Conservation (phyloP, 805 yeast species). For the Kuraishia borneana region DNA sequence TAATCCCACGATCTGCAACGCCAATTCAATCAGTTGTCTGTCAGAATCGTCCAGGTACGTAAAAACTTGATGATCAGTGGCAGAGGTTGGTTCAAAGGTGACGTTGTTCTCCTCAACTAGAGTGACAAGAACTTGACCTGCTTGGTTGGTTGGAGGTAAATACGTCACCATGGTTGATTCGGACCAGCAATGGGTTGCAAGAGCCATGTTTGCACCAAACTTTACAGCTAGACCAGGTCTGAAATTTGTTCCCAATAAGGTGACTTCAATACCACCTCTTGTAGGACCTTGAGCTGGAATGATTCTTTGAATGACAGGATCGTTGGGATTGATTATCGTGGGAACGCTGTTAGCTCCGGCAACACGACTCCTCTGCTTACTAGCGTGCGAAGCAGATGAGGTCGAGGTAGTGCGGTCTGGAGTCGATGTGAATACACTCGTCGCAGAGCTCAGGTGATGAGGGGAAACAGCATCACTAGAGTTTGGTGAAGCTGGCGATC, state of each 20-base stretch:
- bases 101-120: conserved; percentile 31
- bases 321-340: conserved; percentile 1
- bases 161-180: conserved; percentile 88
- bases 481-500: conserved; percentile 18
- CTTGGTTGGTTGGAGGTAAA: conserved; percentile 79
- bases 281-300: conserved; percentile 95
- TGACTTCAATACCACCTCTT: conserved; percentile 93
- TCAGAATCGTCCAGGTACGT: conserved; percentile 95
- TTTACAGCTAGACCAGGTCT: conserved; percentile 65
- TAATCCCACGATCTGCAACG: conserved; percentile 91
- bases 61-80: conserved; percentile 46
- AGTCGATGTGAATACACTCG: conserved; percentile 18
- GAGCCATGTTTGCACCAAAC: conserved; percentile 72
- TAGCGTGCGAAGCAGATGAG: neutral
- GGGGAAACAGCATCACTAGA: conserved; percentile 17
- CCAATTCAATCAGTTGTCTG: conserved; percentile 86
- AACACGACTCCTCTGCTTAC: neutral
- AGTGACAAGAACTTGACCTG: conserved; percentile 90
- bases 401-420: conserved; percentile 13
- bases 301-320: conserved; percentile 68
- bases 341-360: neutral
- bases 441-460: conserved; percentile 15
- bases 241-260: conserved; percentile 80
- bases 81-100: conserved; percentile 7
- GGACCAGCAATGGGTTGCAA: conserved; percentile 94